Conservation (phyloP, 345 rosid genomes). For the Anacardium occidentale region DNA sequence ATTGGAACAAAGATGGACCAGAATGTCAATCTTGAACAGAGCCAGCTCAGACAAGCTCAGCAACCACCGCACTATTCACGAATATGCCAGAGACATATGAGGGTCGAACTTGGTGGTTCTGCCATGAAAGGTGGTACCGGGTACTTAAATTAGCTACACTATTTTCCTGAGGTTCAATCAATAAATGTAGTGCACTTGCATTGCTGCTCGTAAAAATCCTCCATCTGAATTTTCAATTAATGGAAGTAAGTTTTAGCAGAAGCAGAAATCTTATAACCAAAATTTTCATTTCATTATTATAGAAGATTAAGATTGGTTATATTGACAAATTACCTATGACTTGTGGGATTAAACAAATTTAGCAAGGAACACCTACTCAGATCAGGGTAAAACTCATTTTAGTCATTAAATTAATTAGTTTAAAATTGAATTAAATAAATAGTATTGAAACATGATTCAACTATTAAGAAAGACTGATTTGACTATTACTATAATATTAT, state of each 20-base stretch:
- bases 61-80: conserved; percentile 57
- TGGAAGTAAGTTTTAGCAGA: neutral
- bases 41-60: conserved; percentile 64
- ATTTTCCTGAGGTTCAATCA: no score
- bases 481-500: no score
- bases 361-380: neutral
- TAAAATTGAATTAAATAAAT: no score
- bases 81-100: conserved; percentile 59
- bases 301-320: no score
- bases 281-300: no score
- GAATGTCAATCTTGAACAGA: conserved; percentile 60
- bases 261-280: neutral
- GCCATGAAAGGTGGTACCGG: conserved; percentile 25
- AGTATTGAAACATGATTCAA: no score
- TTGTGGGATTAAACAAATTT: neutral
- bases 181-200: no score
- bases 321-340: no score
- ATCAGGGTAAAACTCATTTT: no score
- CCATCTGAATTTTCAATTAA: neutral
- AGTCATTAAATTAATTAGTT: no score
- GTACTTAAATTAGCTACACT: neutral
- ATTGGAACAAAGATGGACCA: conserved; percentile 50
- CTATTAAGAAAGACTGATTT: no score
- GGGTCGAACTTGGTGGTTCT: conserved; percentile 41
- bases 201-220: neutral